phyloP scores from a whole-genome alignment of 164 flowering plant genomes.

The Platanus orientalis region DNA sequence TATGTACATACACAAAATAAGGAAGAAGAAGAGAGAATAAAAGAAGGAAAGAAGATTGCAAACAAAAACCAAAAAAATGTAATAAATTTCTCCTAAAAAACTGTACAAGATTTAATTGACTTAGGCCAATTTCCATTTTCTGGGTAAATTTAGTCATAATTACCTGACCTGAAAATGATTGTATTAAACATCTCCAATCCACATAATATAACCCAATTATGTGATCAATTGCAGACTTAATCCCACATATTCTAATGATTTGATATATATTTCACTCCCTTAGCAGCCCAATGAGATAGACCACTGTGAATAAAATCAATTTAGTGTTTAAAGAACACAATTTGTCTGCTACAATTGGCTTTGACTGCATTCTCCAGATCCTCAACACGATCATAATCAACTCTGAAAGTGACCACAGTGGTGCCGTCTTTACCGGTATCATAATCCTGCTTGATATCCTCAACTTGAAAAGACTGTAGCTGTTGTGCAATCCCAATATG shows the following conservation, averaged over 20 bases:
- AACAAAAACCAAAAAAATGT: too few relatives aligned
- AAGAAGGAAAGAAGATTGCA: too few relatives aligned
- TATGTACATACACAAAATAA: too few relatives aligned
- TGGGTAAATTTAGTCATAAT: too few relatives aligned
- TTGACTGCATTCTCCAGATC: conserved; percentile 67
- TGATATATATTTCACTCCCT: neutral
- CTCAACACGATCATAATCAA: conserved; percentile 67
- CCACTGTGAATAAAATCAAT: neutral
- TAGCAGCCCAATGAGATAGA: neutral
- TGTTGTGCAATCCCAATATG: conserved; percentile 21
- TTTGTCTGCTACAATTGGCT: conserved; percentile 57
- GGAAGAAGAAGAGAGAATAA: too few relatives aligned
- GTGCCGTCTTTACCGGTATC: conserved; percentile 81
- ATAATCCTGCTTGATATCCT: conserved; percentile 81
- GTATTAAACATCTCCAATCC: too few relatives aligned
- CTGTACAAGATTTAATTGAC: too few relatives aligned
- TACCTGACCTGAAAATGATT: too few relatives aligned
- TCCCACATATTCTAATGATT: neutral
- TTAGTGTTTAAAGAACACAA: conserved; percentile 50
- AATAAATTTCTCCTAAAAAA: too few relatives aligned
- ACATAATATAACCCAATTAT: too few relatives aligned
- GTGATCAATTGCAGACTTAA: too few relatives aligned
- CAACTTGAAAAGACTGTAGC: conserved; percentile 77
- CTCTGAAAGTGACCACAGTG: conserved; percentile 71
- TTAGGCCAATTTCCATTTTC: too few relatives aligned